Conservation (phyloP, 345 rosid genomes). For the Corymbia maculata region DNA sequence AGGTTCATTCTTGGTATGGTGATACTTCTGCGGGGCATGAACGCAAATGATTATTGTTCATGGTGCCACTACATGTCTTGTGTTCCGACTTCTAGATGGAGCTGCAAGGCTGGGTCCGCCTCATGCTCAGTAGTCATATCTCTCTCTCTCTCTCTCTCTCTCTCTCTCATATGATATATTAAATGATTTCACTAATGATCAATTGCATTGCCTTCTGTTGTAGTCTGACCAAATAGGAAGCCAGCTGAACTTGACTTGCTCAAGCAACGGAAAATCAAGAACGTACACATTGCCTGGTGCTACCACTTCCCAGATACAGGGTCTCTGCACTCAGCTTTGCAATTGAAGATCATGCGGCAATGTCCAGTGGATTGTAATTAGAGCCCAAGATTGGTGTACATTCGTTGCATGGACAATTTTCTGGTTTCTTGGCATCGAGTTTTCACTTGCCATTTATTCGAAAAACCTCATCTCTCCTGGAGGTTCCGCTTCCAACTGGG, state of each 20-base stretch:
- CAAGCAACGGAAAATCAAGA: constrained; percentile 44
- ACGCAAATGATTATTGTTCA: constrained; percentile 82
- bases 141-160: neutral
- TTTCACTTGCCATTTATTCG: neutral
- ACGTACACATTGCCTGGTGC: constrained; percentile 31
- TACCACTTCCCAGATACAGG: constrained; percentile 35
- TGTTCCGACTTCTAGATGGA: constrained; percentile 82
- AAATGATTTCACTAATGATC: neutral
- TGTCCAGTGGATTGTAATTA: neutral
- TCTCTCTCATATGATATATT: neutral
- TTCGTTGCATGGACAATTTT: neutral
- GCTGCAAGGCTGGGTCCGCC: constrained; percentile 58
- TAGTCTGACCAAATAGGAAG: constrained; percentile 63
- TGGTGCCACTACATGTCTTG: constrained; percentile 97
- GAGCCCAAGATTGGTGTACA: neutral
- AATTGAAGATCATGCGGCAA: constrained; percentile 6
- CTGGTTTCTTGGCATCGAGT: neutral
- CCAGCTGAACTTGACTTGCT: constrained; percentile 71
- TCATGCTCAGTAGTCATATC: constrained; percentile 51
- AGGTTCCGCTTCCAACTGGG: neutral
- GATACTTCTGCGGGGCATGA: constrained; percentile 62
- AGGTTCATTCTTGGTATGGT: constrained; percentile 60
- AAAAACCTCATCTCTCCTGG: neutral
- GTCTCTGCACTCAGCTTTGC: constrained; percentile 53
- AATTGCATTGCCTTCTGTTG: neutral